These are phyloP conservation scores for Drechslerella coelobrocha DNA, from an alignment of 2,329 filamentous ascomycete species.

Conservation along the genomic window DNA sequence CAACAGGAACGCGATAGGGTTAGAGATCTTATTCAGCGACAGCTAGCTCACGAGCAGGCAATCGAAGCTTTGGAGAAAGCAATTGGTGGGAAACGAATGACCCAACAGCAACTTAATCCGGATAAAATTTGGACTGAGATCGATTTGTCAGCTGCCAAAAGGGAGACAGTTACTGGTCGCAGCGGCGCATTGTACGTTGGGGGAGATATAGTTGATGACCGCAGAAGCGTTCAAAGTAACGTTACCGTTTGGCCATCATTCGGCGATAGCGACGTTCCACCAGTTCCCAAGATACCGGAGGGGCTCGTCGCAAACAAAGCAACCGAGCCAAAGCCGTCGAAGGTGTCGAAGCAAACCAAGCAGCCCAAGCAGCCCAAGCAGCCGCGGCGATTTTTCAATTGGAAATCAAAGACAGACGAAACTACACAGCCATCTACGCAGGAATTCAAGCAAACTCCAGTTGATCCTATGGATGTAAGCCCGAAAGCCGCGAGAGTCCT, in stretches of 20 bases:
- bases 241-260: slow-evolving; percentile 33
- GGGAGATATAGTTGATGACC: slow-evolving; percentile 2
- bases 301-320: slow-evolving; percentile 4
- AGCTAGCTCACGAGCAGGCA: slow-evolving; percentile 43
- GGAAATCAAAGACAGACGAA: background rate
- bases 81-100: slow-evolving; percentile 44
- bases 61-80: slow-evolving; percentile 36
- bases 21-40: slow-evolving; percentile 42
- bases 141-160: slow-evolving; percentile 24
- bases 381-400: background rate
- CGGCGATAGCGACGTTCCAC: slow-evolving; percentile 15
- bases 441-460: background rate
- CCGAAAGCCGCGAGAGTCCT: slow-evolving; percentile 2
- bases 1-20: slow-evolving; percentile 43
- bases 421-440: background rate
- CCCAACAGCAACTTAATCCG: slow-evolving; percentile 29
- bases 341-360: slow-evolving; percentile 1
- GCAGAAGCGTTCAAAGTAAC: slow-evolving; percentile 22
- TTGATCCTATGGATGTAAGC: background rate
- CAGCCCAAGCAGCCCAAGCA: background rate
- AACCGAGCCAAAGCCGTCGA: slow-evolving; percentile 12
- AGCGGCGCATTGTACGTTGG: background rate
- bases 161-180: background rate
- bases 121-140: slow-evolving; percentile 48
- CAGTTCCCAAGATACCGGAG: slow-evolving; percentile 34